Conservation (phyloP, 805 yeast species). For the Kluyveromyces dobzhanskii region DNA sequence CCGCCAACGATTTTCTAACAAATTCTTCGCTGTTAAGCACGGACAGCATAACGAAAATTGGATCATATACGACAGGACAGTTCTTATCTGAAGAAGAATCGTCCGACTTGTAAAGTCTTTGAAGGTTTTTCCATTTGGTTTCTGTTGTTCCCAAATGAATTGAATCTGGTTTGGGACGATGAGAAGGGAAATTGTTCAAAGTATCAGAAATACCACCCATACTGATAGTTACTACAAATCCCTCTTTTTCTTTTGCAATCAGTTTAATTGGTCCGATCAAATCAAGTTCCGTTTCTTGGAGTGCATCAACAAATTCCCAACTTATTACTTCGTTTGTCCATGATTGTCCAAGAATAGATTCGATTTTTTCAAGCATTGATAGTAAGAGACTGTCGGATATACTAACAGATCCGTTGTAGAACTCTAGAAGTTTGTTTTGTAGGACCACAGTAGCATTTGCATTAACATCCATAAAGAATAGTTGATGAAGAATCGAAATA, state of each 20-base stretch:
- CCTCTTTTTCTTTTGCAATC: slow-evolving; percentile 38
- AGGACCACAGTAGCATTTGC: slow-evolving; percentile 39
- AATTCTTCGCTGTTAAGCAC: slow-evolving; percentile 60
- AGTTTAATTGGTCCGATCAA: slow-evolving; percentile 41
- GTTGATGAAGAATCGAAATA: slow-evolving; percentile 37
- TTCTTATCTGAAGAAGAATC: slow-evolving; percentile 12
- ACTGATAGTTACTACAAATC: slow-evolving; percentile 43
- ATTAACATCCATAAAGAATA: slow-evolving; percentile 41
- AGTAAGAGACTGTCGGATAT: slow-evolving; percentile 58
- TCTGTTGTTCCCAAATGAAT: slow-evolving; percentile 2
- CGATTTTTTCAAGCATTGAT: slow-evolving; percentile 47
- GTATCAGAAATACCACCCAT: slow-evolving; percentile 44
- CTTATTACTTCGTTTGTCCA: slow-evolving; percentile 58
- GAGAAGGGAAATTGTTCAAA: slow-evolving; percentile 29
- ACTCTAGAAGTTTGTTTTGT: slow-evolving; percentile 41
- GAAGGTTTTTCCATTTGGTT: slow-evolving; percentile 24
- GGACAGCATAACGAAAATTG: slow-evolving; percentile 58
- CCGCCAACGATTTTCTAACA: slow-evolving; percentile 31
- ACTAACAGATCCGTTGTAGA: slow-evolving; percentile 56
- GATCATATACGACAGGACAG: slow-evolving; percentile 44
- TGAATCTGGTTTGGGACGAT: slow-evolving; percentile 25
- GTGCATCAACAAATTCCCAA: slow-evolving; percentile 54
- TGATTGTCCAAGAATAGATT: slow-evolving; percentile 40
- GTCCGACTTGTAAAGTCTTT: slow-evolving; percentile 23
- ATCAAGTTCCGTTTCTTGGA: slow-evolving; percentile 35